Evolutionary conservation across 768 basidiomycete genomes (phyloP).

Genomic region (Tylopilus subfusipes): DNA sequence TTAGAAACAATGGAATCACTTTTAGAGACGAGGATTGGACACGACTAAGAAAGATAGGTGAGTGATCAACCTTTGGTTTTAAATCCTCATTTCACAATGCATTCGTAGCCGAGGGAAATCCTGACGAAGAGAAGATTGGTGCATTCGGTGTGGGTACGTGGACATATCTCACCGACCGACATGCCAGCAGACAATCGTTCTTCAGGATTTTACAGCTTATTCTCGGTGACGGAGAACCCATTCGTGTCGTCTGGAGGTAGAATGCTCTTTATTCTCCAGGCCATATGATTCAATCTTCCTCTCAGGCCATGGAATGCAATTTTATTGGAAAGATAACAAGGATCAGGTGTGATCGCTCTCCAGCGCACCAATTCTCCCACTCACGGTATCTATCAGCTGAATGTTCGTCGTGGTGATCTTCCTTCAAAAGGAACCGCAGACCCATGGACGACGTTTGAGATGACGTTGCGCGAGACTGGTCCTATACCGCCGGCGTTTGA

Average conservation of each 20-base stretch:
- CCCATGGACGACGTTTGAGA: background rate
- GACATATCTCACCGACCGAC: background rate
- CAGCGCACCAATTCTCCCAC: background rate
- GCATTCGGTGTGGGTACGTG: background rate
- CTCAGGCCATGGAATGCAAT: constrained; percentile 18
- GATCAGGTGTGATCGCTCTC: background rate
- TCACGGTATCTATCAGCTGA: background rate
- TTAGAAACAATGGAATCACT: background rate
- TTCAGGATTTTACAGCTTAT: constrained; percentile 72
- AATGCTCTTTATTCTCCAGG: constrained; percentile 19
- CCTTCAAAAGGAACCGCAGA: background rate
- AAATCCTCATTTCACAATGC: background rate
- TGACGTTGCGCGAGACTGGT: background rate
- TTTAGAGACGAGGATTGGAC: constrained; percentile 31
- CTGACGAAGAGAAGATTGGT: background rate
- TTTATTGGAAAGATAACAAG: background rate
- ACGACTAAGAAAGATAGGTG: background rate
- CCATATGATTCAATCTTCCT: background rate
- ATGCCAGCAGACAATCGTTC: background rate
- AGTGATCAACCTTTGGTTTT: background rate
- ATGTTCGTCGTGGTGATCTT: background rate
- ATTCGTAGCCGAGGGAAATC: background rate
- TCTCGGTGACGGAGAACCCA: constrained; percentile 80
- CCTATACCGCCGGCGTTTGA: background rate
- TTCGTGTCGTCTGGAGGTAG: constrained; percentile 78